Base-by-base conservation (phyloP, 2,329 filamentous ascomycete genomes). In the Fusarium tanahbumbuense region DNA sequence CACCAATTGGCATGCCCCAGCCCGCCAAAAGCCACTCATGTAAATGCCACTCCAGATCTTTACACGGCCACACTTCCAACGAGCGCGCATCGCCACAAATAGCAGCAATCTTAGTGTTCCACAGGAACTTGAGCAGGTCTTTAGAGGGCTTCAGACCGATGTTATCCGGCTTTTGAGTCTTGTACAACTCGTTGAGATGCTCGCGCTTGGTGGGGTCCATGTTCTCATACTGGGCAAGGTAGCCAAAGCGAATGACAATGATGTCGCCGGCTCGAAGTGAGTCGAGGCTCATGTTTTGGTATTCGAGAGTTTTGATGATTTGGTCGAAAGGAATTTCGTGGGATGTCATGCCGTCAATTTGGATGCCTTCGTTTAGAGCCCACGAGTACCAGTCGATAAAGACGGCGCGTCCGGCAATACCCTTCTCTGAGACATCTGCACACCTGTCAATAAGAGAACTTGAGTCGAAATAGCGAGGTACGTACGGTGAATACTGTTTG, bases 21-120 rank as follows among this genome's bases (percentile, higher is more conserved):
- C 82, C 83, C 2, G 82, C 81, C n/a, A 84, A 75, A 2, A 85
- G 75, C 69, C 83, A 83, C 56, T 85, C 83, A 64, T 85, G 61
- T 58, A 77, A 30, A 40, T 70, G 67, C 68, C 64, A 76, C 3
- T 73, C 65, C 3, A 20, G 20, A 4, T 75, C 57, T 5, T 67
- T 69, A 18, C 71, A 75, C 0, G 82, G 81, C 40, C 77, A 69
- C 46, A 79, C 78, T 63, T 85, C 83, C 42, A 84, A 81, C 3
- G 76, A 79, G 3, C 79, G 78, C 6, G 78, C 76, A 61, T 81
- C 78, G 11, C 81, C 79, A 25, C 80, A 82, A 6, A 83, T 80
- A 3, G 83, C 83, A 0, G 78, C 77, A 47, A 84, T 81, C 12
- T 78, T 74, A 4, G 69, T 76, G 16, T 81, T 75, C 83, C 83